phyloP scores from a whole-genome alignment of 2,329 filamentous ascomycete species.

The Fusarium sp. region DNA sequence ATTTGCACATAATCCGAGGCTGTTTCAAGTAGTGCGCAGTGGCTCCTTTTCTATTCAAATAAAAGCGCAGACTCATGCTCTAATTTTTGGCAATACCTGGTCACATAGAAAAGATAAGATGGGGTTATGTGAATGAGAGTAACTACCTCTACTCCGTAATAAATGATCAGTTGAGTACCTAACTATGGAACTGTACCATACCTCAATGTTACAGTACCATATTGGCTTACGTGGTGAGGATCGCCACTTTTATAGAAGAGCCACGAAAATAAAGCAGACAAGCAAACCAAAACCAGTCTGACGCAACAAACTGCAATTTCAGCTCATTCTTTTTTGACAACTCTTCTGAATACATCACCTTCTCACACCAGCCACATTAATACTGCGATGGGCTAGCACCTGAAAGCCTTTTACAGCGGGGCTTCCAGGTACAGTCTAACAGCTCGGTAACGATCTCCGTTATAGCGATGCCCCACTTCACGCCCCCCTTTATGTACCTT shows the following conservation, averaged over 20 bases:
- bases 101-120: neutral
- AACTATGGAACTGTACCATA: neutral
- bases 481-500: too few relatives aligned
- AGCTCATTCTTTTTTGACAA: conserved; percentile 1
- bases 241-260: neutral
- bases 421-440: conserved; percentile 30
- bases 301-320: conserved; percentile 22
- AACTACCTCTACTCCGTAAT: too few relatives aligned
- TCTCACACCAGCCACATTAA: conserved; percentile 43
- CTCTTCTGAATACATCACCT: conserved; percentile 2
- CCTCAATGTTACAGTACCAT: neutral
- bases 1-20: too few relatives aligned
- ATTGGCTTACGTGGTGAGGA: neutral
- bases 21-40: too few relatives aligned
- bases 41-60: too few relatives aligned
- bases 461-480: too few relatives aligned
- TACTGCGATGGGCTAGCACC: conserved; percentile 26
- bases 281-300: neutral
- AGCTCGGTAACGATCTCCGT: too few relatives aligned
- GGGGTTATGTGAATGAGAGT: too few relatives aligned
- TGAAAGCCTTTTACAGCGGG: conserved; percentile 36
- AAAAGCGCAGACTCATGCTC: too few relatives aligned
- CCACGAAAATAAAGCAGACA: neutral
- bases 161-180: too few relatives aligned
- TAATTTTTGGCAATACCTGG: too few relatives aligned